phyloP scores from a whole-genome alignment of 2,329 filamentous ascomycete species.

The Epichloe bromicola region DNA sequence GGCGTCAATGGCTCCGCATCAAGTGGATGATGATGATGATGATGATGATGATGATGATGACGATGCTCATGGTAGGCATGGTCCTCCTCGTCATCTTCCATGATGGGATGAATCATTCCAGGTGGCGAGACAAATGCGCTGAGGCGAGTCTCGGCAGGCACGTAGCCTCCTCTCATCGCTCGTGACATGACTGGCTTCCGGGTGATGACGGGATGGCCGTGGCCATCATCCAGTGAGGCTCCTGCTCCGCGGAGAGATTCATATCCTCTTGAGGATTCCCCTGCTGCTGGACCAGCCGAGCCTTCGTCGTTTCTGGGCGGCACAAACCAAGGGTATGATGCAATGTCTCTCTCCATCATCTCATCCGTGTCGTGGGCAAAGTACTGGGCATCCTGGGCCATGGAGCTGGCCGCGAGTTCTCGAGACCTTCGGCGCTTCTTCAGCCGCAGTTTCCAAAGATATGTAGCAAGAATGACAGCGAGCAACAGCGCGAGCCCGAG shows the following conservation, averaged over 20 bases:
- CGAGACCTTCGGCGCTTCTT: slow-evolving; percentile 22
- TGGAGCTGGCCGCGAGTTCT: slow-evolving; percentile 33
- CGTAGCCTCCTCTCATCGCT: slow-evolving; percentile 18
- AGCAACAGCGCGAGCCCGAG: slow-evolving; percentile 35
- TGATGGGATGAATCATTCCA: slow-evolving; percentile 42
- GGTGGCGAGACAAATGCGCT: slow-evolving; percentile 17
- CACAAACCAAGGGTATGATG: background rate
- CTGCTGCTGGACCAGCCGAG: slow-evolving; percentile 8
- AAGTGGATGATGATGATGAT: background rate
- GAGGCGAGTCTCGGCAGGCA: slow-evolving; percentile 18
- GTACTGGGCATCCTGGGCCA: slow-evolving; percentile 35
- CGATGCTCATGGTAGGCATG: slow-evolving; percentile 12
- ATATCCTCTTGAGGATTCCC: slow-evolving; percentile 32
- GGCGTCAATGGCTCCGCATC: slow-evolving; percentile 14
- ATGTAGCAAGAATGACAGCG: slow-evolving; percentile 32
- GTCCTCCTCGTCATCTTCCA: slow-evolving; percentile 45
- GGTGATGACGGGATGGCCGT: slow-evolving; percentile 19
- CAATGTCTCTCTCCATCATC: slow-evolving; percentile 29
- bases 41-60: background rate
- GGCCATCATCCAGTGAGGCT: slow-evolving; percentile 13
- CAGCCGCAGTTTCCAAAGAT: slow-evolving; percentile 36
- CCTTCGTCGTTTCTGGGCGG: background rate
- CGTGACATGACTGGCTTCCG: slow-evolving; percentile 21
- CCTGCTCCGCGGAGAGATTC: slow-evolving; percentile 30
- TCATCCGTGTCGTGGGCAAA: slow-evolving; percentile 32